Evolutionary conservation across 148 eudicot genomes (phyloP), one percentile per base, ranked within the genome.

Genomic region (Agrostemma githago): DNA sequence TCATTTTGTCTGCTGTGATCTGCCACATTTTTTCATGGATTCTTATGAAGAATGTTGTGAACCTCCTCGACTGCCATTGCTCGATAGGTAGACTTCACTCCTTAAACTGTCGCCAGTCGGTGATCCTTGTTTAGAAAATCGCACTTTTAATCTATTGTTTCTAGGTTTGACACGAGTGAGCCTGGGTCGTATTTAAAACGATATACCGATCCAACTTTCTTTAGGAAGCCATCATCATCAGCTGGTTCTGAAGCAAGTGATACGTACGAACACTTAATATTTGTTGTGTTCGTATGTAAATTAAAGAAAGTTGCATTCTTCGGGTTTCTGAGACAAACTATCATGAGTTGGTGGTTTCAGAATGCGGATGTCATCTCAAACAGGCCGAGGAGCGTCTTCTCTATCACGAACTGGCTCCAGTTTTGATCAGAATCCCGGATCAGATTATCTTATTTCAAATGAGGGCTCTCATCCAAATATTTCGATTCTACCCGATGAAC

Each of bases 201-300:
- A 78, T 95, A 95, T 82, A 88, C 99, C 51, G 99, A 95, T 84
- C 96, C 99, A 51, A 78, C 92, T 19, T 90, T 92, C 86, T 95
- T 95, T 73, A 88, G 72, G 77, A 88, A 87, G 83, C 86, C 94
- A 68, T 26, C 34, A 26, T 26, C 34, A 26, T 90, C 98, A 46
- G 83, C 83, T 60, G 75, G 77, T 46, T 78, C 82, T 73, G 82
- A 76, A 79, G 84, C 77, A 26, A 26, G 34, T 0, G 34, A 26
- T 26, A 90, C 97, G 98, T 95, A 92, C 9, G 6, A 43, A 68
- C 41, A 41, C 40, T 53, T 4, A 26, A 60, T 15, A 5, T 0
- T 38, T 16, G 21, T 8, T 62, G 48, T 56, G 19, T 63, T 10
- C 37, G 6, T 63, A 12, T 7, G 6, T 48, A 48, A 10, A 66